These are phyloP conservation scores for Cunninghamia lanceolata DNA, from an alignment of 75 land plant genomes.

Conservation along the genomic window DNA sequence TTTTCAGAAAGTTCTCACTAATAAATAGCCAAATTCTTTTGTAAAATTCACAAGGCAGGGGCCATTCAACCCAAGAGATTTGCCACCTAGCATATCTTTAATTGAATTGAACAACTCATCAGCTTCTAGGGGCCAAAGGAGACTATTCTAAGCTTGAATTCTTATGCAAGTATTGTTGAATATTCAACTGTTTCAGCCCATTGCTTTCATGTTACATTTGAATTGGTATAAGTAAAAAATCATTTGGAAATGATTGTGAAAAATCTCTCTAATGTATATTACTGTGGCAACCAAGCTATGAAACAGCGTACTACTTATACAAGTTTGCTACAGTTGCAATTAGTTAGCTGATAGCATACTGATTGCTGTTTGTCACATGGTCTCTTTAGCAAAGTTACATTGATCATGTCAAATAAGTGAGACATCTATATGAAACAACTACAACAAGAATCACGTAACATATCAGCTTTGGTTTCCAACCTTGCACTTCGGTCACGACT, in stretches of 20 bases:
- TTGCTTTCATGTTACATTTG: neutral
- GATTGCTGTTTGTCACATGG: neutral
- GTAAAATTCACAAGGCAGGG: neutral
- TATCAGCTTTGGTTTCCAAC: slow-evolving; percentile 8
- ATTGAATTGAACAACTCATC: neutral
- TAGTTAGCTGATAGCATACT: neutral
- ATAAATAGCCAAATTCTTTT: neutral
- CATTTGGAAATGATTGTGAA: neutral
- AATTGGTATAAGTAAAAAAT: neutral
- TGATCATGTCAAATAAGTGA: neutral
- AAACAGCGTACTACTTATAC: neutral
- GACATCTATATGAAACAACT: neutral
- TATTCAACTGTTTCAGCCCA: too few relatives aligned
- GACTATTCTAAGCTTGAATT: neutral
- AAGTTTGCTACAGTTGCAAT: neutral
- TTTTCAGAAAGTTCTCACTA: neutral
- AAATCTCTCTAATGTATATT: neutral
- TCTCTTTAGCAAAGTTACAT: neutral
- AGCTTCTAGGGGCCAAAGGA: neutral
- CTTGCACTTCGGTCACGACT: slow-evolving; percentile 53
- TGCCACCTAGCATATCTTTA: too few relatives aligned
- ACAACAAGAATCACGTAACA: neutral
- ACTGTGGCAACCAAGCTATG: neutral
- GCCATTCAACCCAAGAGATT: neutral
- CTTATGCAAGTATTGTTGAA: neutral